Percentiles rank a stretch among this genome's conserved stretches.
Evolutionary conservation across 352 stramenopile species (phyloP).

Genomic region (Pythium volutum): DNA sequence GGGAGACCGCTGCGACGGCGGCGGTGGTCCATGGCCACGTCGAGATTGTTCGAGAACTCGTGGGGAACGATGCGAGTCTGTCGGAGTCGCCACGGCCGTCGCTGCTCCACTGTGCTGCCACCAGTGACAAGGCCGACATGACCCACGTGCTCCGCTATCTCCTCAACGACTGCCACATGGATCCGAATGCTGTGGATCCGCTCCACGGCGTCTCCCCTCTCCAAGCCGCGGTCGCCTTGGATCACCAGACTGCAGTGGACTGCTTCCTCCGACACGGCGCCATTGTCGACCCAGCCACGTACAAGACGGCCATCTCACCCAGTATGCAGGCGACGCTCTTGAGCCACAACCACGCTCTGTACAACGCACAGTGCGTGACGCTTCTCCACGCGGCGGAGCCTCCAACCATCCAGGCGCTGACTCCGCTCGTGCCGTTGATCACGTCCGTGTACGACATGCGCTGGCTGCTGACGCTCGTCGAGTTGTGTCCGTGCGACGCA

Average conservation of each 20-base stretch:
- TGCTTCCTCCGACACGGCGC: background rate
- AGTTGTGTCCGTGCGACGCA: background rate
- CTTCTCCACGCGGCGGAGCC: background rate
- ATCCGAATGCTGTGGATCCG: background rate
- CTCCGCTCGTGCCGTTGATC: conserved; percentile 25
- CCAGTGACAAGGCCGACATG: background rate
- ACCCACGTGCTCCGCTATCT: background rate
- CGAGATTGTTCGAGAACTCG: conserved; percentile 1
- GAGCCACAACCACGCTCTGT: conserved; percentile 10
- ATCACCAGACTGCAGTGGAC: background rate
- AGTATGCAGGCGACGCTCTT: conserved; percentile 1
- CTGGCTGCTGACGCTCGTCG: conserved; percentile 24
- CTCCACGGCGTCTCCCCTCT: background rate
- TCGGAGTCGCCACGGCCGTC: background rate
- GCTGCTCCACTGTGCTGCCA: conserved; percentile 3
- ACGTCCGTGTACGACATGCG: conserved; percentile 38
- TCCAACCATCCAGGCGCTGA: conserved; percentile 9
- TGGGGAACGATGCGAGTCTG: background rate
- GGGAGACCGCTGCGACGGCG: background rate
- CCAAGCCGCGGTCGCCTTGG: background rate
- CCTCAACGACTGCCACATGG: background rate
- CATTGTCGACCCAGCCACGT: background rate
- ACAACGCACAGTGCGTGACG: conserved; percentile 1
- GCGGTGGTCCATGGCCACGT: background rate
- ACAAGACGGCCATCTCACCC: background rate